Evolutionary conservation across 495 filamentous ascomycete species (phyloP), one percentile per base, ranked within the genome.

Genomic region (Neurospora intermedia): DNA sequence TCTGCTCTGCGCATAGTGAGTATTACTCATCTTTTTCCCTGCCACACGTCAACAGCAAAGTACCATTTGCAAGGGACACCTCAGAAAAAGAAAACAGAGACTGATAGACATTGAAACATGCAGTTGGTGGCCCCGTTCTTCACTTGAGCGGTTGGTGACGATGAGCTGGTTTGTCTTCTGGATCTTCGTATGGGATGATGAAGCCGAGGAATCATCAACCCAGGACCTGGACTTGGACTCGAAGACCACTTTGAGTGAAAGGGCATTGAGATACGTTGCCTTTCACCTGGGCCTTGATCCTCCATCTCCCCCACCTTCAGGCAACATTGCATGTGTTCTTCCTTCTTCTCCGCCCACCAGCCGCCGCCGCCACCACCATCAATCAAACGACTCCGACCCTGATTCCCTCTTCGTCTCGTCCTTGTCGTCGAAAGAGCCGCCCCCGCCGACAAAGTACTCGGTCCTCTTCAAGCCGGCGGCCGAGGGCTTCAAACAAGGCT

Each of bases 131-230:
- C 40, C 40, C 40, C 40, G 9, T 2, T 41, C 40, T 41, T 41
- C 40, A 41, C 40, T 41, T 41, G 40, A 41, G 40, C 40, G 40
- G 9, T 41, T 41, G 40, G 40, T 11, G 40, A 80, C 75, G 15
- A 73, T 79, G 15, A 69, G 75, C 1, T 80, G 75, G 73, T 76
- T 78, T 27, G 59, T 74, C 11, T 74, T 83, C 48, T 83, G 79
- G 79, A 70, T 83, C 42, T 80, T 83, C 69, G 69, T 79, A 18
- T 83, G 81, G 80, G 81, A 80, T 31, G 78, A 80, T 40, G 73
- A 75, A 2, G 73, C 78, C 41, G 78, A 80, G 70, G 71, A 78
- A 2, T 23, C 15, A 11, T 39, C 70, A 3, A 69, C 35, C 7
- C 39, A 43, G 7, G 66, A 35, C 11, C 38, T 40, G 4, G n/a